Percentiles rank a stretch among this genome's conserved stretches.
Evolutionary conservation across 345 rosid species (phyloP).

Genomic region (Mallotus nudiflorus): DNA sequence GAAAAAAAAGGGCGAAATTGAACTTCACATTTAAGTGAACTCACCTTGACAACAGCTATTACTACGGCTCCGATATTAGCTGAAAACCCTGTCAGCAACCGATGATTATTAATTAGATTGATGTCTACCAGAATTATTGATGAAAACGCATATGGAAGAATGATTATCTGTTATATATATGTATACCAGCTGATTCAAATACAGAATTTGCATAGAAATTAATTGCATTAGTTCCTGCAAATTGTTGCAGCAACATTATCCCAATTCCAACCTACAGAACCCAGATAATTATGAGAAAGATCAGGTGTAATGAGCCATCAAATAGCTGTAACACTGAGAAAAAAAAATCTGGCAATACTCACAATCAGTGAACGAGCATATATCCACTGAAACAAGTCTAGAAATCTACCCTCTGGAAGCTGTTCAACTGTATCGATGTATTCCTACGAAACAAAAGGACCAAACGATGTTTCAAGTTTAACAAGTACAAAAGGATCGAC

Average conservation of each 20-base stretch:
- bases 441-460: slow-evolving; percentile 23
- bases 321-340: not conserved
- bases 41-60: slow-evolving; percentile 72
- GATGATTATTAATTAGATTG: no score
- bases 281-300: not conserved
- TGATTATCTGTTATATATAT: no score
- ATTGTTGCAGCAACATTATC: slow-evolving; percentile 46
- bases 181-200: slow-evolving; percentile 42
- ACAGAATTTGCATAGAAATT: slow-evolving; percentile 37
- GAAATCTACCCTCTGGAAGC: slow-evolving; percentile 25
- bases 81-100: slow-evolving; percentile 53
- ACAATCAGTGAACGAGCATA: slow-evolving; percentile 36
- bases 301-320: not conserved
- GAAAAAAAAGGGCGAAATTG: no score
- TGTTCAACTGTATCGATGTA: slow-evolving; percentile 29
- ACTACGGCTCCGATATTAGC: slow-evolving; percentile 62
- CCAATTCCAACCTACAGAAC: slow-evolving; percentile 47
- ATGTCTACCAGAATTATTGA: no score
- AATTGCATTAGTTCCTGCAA: slow-evolving; percentile 36
- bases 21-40: not conserved
- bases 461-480: not conserved
- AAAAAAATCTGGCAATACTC: not conserved
- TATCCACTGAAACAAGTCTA: slow-evolving; percentile 33
- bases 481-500: not conserved
- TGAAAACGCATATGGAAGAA: no score